Evolutionary conservation across 2,329 filamentous ascomycete genomes (phyloP).

Genomic region (Dactylellina cionopaga): DNA sequence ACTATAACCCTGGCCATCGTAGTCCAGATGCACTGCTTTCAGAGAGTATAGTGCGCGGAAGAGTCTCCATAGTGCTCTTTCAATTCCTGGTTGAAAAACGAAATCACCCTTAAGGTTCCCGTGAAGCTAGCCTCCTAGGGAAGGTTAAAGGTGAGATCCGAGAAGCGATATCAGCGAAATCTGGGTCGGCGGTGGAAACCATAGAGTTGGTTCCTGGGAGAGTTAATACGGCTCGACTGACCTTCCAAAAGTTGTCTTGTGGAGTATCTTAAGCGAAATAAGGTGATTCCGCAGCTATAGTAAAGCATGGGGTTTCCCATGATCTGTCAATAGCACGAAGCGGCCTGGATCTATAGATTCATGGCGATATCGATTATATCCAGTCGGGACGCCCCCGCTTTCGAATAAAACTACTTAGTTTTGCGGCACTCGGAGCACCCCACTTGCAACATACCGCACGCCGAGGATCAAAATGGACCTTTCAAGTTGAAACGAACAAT

Average conservation of each 20-base stretch:
- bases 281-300: constrained; percentile 6
- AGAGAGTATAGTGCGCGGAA: constrained; percentile 7
- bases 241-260: constrained; percentile 27
- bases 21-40: constrained; percentile 11
- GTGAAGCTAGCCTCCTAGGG: constrained; percentile 15
- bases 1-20: constrained; percentile 20
- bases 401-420: not conserved
- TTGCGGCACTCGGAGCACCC: too few relatives aligned
- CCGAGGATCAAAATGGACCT: too few relatives aligned
- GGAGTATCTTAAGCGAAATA: constrained; percentile 14
- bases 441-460: too few relatives aligned
- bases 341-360: not conserved
- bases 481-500: too few relatives aligned
- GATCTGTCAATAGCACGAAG: not conserved
- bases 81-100: constrained; percentile 27
- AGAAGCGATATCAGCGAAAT: constrained; percentile 10
- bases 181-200: not conserved
- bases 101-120: constrained; percentile 21
- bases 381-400: too few relatives aligned
- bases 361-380: not conserved
- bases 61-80: constrained; percentile 9
- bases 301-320: constrained; percentile 16
- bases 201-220: constrained; percentile 26
- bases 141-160: constrained; percentile 29
- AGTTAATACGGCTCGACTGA: constrained; percentile 8